A percentile compares a stretch with the other conserved stretches of the same genome.
Evolutionary conservation across 2,329 filamentous ascomycete genomes (phyloP).

Genomic region (Apiospora koreana): DNA sequence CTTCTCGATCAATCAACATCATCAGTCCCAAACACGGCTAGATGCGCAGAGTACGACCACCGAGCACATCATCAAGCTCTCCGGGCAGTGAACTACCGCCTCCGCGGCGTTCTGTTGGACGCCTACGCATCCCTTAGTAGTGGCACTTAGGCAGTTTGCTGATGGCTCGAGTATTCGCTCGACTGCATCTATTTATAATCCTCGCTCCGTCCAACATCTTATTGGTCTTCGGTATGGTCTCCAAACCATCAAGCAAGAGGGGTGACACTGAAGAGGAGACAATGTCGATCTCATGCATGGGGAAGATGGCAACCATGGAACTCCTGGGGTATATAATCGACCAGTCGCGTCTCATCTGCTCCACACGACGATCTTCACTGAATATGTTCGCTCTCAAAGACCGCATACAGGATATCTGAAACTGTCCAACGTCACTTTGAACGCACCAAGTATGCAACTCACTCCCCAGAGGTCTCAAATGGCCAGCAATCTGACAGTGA

Average conservation of each 20-base stretch:
- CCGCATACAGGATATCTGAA: constrained; percentile 7
- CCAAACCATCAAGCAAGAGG: neutral
- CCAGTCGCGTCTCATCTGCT: neutral
- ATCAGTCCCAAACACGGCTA: constrained; percentile 10
- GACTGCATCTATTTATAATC: neutral
- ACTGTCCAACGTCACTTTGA: neutral
- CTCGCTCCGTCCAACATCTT: neutral
- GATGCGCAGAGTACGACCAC: neutral
- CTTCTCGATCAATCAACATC: neutral
- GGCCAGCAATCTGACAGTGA: neutral
- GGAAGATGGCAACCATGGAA: neutral
- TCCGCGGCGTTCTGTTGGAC: neutral
- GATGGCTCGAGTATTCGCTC: neutral
- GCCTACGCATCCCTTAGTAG: neutral
- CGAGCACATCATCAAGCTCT: neutral
- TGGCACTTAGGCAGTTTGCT: neutral
- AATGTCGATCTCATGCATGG: constrained; percentile 6
- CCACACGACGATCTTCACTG: constrained; percentile 11
- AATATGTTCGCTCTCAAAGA: neutral
- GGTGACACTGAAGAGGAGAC: neutral
- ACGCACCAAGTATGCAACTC: constrained; percentile 4
- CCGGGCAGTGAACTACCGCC: neutral
- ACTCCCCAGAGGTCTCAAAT: neutral
- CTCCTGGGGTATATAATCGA: neutral
- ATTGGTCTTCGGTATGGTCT: neutral